Evolutionary conservation across 495 filamentous ascomycete genomes (phyloP), one percentile per base, ranked within the genome.

Genomic region (Daldinia caldariorum): DNA sequence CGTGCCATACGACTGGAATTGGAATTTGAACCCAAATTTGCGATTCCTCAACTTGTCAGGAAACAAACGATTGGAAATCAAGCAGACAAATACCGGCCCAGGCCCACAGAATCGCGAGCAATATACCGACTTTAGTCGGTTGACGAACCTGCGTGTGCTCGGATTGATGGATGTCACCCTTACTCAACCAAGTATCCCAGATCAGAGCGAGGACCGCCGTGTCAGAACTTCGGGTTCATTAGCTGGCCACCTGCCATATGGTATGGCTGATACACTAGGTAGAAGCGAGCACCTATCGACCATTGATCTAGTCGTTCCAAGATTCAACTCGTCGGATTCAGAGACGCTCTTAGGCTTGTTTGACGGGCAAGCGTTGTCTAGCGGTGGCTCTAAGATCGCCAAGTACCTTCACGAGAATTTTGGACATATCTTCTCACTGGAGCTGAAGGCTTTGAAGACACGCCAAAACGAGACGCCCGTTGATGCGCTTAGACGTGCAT

Each of bases 1-100:
- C 75, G 97, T 96, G 86, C 95, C 96, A 0, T 99, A 99, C 74
- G 95, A 99, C 76, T 99, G 95, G 95, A 99, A 99, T 73, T 99
- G 95, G 95, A 98, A 97, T 77, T 93, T 94, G 86, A 99, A 98
- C 67, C 90, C 90, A 39, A 94, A 97, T 66, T 82, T 99, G 62
- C 92, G 93, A 66, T 98, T 96, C 73, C 89, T 99, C 65, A 99
- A 97, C 73, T 87, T 99, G 66, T 97, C 94, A 6, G 95, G 96
- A 26, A 99, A 99, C 83, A 96, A 97, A 78, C 89, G 94, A 34
- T 79, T 99, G 43, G 96, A 99, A 79, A 99, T 99, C 79, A 98
- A 98, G 77, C 93, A 90, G 72, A 86, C 87, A 61, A 79, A 83
- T 35, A 79, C 80, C 53, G 82, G 83, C 22, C 74, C 81, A 31